Conservation (phyloP, 2,329 filamentous ascomycete genomes). For the Talaromyces atroroseus region DNA sequence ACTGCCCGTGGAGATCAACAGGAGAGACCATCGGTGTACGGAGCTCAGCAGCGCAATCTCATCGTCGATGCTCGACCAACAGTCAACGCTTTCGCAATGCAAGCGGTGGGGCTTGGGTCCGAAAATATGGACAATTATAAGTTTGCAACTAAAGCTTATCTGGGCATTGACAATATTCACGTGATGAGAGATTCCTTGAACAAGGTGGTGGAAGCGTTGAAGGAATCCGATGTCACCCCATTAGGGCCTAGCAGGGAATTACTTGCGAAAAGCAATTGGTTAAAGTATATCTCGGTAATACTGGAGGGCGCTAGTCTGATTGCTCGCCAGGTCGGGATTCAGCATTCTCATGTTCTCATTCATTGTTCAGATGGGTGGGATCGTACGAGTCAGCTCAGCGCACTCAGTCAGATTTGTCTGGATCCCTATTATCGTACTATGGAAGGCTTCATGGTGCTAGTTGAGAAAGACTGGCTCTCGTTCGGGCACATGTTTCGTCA, state of each 20-base stretch:
- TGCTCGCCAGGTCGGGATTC: conserved; percentile 79
- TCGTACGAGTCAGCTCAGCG: conserved; percentile 88
- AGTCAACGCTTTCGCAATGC: conserved; percentile 91
- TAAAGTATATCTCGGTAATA: conserved; percentile 80
- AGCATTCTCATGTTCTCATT: conserved; percentile 90
- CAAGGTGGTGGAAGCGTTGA: conserved; percentile 81
- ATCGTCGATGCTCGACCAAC: conserved; percentile 94
- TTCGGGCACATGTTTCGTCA: conserved; percentile 98
- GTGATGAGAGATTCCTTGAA: conserved; percentile 91
- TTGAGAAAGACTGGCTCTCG: conserved; percentile 97
- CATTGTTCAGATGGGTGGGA: conserved; percentile 99
- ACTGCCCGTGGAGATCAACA: conserved; percentile 53
- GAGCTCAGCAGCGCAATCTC: conserved; percentile 85
- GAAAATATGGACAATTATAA: conserved; percentile 98
- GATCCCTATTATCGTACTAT: conserved; percentile 94
- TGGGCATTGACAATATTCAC: conserved; percentile 97
- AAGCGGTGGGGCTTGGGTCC: conserved; percentile 84
- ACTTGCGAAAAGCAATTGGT: conserved; percentile 79
- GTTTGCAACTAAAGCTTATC: conserved; percentile 81
- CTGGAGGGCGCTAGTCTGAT: conserved; percentile 81
- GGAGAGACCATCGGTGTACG: conserved; percentile 67
- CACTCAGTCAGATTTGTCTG: conserved; percentile 83
- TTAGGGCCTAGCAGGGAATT: conserved; percentile 76
- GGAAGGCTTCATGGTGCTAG: conserved; percentile 85
- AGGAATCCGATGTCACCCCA: conserved; percentile 82